Conservation (phyloP, 2,329 filamentous ascomycete species). For the Aspergillus glaucus region DNA sequence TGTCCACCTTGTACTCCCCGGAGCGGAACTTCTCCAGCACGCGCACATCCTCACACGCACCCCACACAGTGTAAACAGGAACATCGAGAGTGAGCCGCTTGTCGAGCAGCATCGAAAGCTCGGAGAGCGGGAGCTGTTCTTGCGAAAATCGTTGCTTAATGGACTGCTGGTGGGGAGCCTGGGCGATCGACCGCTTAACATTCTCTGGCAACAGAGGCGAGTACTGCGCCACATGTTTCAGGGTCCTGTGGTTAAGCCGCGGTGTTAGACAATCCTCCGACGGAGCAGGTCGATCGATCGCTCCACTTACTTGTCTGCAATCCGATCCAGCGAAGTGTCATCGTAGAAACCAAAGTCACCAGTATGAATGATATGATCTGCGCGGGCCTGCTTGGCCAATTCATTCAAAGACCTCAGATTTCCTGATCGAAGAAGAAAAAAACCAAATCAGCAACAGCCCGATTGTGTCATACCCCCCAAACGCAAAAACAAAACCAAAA, state of each 20-base stretch:
- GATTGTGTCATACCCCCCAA: neutral
- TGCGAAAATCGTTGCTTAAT: slow-evolving; percentile 81
- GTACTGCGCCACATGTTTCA: slow-evolving; percentile 98
- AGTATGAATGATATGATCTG: slow-evolving; percentile 97
- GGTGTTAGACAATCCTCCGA: neutral
- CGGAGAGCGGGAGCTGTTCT: slow-evolving; percentile 81
- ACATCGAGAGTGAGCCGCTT: slow-evolving; percentile 88
- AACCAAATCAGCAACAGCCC: neutral
- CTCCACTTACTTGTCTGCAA: slow-evolving; percentile 83
- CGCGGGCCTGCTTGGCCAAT: slow-evolving; percentile 85
- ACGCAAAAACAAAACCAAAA: neutral
- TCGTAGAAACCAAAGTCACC: slow-evolving; percentile 99
- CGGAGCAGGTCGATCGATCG: neutral
- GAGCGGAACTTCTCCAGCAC: slow-evolving; percentile 97
- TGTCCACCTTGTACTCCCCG: slow-evolving; percentile 94
- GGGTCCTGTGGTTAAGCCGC: slow-evolving; percentile 56
- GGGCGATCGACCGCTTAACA: slow-evolving; percentile 60
- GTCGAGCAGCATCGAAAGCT: slow-evolving; percentile 81
- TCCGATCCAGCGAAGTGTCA: slow-evolving; percentile 87
- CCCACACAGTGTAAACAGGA: slow-evolving; percentile 98
- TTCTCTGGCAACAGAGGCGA: slow-evolving; percentile 84
- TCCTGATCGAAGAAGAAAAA: slow-evolving; percentile 48
- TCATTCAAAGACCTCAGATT: slow-evolving; percentile 95
- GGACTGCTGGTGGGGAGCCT: slow-evolving; percentile 57
- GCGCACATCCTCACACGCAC: slow-evolving; percentile 95